phyloP scores from a whole-genome alignment of 805 yeast species.

The Pichia pseudocactophila region DNA sequence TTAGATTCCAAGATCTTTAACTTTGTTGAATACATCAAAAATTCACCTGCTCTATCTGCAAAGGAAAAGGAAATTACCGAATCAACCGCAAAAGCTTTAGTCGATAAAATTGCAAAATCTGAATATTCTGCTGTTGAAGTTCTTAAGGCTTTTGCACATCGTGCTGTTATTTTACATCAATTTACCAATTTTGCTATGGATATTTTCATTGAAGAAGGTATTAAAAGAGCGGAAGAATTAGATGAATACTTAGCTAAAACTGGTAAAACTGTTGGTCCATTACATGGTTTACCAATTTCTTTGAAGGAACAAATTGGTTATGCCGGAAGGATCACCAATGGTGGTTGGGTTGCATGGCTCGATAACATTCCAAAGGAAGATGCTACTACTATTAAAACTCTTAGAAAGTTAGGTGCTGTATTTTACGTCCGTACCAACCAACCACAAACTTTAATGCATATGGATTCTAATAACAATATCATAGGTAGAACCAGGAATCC shows the following conservation, averaged over 20 bases:
- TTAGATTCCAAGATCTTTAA: conserved; percentile 30
- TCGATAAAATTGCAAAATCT: conserved; percentile 36
- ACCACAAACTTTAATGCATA: conserved; percentile 65
- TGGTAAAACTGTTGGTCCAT: conserved; percentile 52
- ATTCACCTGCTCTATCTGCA: conserved; percentile 24
- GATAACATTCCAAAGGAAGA: conserved; percentile 39
- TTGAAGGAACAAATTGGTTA: conserved; percentile 56
- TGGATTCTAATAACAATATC: conserved; percentile 53
- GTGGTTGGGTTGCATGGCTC: conserved; percentile 47
- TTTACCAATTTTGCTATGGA: conserved; percentile 45
- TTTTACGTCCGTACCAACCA: conserved; percentile 57
- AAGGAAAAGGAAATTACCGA: conserved; percentile 38
- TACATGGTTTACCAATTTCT: conserved; percentile 64
- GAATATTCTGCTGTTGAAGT: conserved; percentile 42
- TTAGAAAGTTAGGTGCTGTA: conserved; percentile 49
- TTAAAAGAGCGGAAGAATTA: conserved; percentile 43
- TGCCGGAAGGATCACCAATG: conserved; percentile 47
- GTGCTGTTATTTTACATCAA: conserved; percentile 57
- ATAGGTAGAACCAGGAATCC: conserved; percentile 54
- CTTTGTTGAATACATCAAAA: conserved; percentile 28
- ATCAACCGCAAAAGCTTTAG: conserved; percentile 34
- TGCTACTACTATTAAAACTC: conserved; percentile 38
- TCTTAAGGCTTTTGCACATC: conserved; percentile 54
- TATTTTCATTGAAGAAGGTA: conserved; percentile 56
- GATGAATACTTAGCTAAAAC: conserved; percentile 42